Percentiles rank a stretch among this genome's conserved stretches.
These are phyloP conservation scores for Pichia phayaonensis DNA, from an alignment of 805 yeast genomes.

Conservation along the genomic window DNA sequence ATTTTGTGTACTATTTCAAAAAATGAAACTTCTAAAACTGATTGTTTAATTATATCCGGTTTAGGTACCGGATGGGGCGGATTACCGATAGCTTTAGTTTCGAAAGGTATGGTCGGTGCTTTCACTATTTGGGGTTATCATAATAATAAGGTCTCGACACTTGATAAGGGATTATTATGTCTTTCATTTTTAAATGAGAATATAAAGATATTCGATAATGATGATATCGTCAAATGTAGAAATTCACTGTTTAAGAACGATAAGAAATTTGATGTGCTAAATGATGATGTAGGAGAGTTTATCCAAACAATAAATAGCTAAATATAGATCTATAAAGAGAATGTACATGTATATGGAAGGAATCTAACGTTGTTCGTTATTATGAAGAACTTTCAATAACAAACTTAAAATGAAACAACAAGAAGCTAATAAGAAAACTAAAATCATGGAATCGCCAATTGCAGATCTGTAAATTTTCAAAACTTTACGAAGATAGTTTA, in stretches of 20 bases:
- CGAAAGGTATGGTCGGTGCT: slow-evolving; percentile 31
- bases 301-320: neutral
- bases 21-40: slow-evolving; percentile 15
- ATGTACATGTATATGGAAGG: neutral
- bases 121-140: slow-evolving; percentile 22
- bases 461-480: slow-evolving; percentile 25
- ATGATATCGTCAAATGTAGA: neutral
- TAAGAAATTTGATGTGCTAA: slow-evolving; percentile 2
- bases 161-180: slow-evolving; percentile 19
- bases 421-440: slow-evolving; percentile 21
- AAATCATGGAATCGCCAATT: slow-evolving; percentile 20
- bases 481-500: slow-evolving; percentile 19
- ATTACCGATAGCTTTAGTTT: slow-evolving; percentile 26
- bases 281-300: slow-evolving; percentile 7
- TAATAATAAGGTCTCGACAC: neutral
- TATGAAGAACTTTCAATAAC: slow-evolving; percentile 16
- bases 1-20: slow-evolving; percentile 21
- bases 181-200: slow-evolving; percentile 23
- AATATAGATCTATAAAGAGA: neutral
- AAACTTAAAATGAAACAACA: slow-evolving; percentile 20
- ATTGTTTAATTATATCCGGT: slow-evolving; percentile 30
- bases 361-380: neutral
- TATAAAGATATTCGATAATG: slow-evolving; percentile 5
- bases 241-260: neutral
- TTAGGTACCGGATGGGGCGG: slow-evolving; percentile 35